These are phyloP conservation scores for Rhipidocladum racemiflorum DNA, from an alignment of 176 grass and related monocot genomes.

Conservation along the genomic window DNA sequence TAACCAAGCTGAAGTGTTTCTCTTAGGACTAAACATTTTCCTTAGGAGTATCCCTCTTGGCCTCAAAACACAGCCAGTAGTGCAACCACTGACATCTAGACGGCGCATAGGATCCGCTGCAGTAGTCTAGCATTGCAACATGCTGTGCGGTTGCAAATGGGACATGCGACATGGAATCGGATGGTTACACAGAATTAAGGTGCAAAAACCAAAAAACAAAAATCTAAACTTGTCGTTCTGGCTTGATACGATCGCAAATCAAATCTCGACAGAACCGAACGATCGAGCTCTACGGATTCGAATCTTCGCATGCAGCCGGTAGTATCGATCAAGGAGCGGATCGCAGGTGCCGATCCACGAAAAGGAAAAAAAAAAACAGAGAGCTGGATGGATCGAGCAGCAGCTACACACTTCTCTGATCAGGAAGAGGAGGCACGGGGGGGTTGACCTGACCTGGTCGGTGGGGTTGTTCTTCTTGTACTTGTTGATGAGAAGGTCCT, in stretches of 20 bases:
- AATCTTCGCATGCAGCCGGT: not conserved
- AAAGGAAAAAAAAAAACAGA: not conserved
- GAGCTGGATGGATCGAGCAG: constrained; percentile 24
- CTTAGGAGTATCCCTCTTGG: not conserved
- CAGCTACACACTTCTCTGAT: not conserved
- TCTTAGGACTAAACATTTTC: not conserved
- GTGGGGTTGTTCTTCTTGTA: constrained; percentile 73
- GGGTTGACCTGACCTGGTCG: constrained; percentile 58
- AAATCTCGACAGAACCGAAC: not conserved
- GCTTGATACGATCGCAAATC: not conserved
- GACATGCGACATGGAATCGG: not conserved
- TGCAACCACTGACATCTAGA: not conserved
- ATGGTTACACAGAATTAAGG: not conserved
- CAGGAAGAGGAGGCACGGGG: constrained; percentile 20
- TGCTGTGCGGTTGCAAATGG: not conserved
- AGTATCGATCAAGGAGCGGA: not conserved
- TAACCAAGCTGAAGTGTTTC: not conserved
- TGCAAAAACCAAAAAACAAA: not conserved
- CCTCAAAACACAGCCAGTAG: not conserved
- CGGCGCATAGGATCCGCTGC: not conserved
- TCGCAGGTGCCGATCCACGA: not conserved
- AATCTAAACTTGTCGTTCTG: not conserved
- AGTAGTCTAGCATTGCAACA: not conserved
- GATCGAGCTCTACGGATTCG: not conserved
- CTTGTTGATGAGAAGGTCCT: constrained; percentile 93